phyloP scores from a whole-genome alignment of 202 grass and related monocot species.

The Schoenoplectus triqueter region DNA sequence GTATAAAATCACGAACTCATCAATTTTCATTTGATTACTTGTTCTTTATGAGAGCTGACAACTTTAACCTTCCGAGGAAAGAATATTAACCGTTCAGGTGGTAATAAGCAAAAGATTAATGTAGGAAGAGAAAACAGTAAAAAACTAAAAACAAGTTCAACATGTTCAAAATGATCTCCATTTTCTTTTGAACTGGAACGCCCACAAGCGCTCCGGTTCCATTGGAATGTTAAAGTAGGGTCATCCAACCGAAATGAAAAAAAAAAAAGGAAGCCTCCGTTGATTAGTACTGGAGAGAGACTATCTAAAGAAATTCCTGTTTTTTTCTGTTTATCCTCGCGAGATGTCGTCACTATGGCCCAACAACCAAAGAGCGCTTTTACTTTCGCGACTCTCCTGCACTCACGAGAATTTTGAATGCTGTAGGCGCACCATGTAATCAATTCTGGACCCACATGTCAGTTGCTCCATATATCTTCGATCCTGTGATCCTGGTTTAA shows the following conservation, averaged over 20 bases:
- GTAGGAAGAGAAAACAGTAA: neutral
- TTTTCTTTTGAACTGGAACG: neutral
- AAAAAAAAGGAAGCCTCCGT: no score
- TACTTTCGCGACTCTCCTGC: slow-evolving; percentile 12
- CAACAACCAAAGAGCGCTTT: slow-evolving; percentile 35
- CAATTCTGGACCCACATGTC: neutral
- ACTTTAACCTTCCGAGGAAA: neutral
- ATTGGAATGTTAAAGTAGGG: no score
- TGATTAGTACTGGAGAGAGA: no score
- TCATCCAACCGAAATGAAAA: no score
- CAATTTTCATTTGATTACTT: neutral
- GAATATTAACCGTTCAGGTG: slow-evolving; percentile 25
- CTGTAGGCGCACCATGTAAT: neutral
- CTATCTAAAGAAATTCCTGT: no score
- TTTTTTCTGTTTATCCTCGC: no score
- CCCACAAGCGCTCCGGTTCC: no score
- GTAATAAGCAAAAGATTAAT: slow-evolving; percentile 15
- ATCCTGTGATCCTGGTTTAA: neutral
- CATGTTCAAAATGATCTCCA: neutral
- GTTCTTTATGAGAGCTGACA: no score
- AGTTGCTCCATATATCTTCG: neutral
- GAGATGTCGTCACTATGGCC: slow-evolving; percentile 30
- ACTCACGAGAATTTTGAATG: neutral
- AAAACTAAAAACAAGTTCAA: neutral
- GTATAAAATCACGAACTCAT: no score